phyloP scores from a whole-genome alignment of 1,284 basidiomycete genomes.

The Trichosporon sp. region DNA sequence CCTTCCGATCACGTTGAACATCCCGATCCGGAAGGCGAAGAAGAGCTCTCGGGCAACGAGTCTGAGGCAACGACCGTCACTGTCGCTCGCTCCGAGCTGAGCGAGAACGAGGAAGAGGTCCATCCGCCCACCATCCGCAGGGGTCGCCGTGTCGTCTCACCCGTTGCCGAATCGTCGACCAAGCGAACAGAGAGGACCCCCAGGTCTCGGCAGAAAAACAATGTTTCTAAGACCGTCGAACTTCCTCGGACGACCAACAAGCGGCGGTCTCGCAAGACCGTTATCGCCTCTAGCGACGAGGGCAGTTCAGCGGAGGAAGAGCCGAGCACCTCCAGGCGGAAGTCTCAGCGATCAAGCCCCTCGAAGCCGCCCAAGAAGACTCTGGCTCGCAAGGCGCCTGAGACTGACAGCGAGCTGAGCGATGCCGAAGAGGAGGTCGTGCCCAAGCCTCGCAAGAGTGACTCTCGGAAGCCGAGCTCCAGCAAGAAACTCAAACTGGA shows the following conservation, averaged over 20 bases:
- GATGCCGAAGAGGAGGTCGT: slow-evolving; percentile 11
- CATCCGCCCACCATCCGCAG: slow-evolving; percentile 9
- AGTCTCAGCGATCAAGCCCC: neutral
- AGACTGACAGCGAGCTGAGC: slow-evolving; percentile 1
- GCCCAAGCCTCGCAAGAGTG: slow-evolving; percentile 4
- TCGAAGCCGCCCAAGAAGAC: neutral
- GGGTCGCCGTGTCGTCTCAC: slow-evolving; percentile 12
- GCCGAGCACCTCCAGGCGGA: neutral
- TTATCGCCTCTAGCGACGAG: slow-evolving; percentile 20
- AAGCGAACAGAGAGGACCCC: neutral
- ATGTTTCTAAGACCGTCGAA: neutral
- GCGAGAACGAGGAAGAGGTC: slow-evolving; percentile 19
- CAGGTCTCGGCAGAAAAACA: neutral
- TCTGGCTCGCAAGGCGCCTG: neutral
- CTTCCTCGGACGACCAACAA: slow-evolving; percentile 1
- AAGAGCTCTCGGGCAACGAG: slow-evolving; percentile 23
- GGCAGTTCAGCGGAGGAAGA: slow-evolving; percentile 7
- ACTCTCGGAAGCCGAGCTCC: neutral
- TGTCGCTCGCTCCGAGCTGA: slow-evolving; percentile 23
- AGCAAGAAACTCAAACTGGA: neutral
- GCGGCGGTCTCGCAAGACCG: slow-evolving; percentile 17
- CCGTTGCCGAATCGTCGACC: slow-evolving; percentile 6
- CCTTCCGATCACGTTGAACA: slow-evolving; percentile 4
- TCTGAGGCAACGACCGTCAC: slow-evolving; percentile 38
- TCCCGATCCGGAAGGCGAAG: slow-evolving; percentile 10